Conservation (phyloP, 352 stramenopile genomes). For the Blastocystis hominis region DNA sequence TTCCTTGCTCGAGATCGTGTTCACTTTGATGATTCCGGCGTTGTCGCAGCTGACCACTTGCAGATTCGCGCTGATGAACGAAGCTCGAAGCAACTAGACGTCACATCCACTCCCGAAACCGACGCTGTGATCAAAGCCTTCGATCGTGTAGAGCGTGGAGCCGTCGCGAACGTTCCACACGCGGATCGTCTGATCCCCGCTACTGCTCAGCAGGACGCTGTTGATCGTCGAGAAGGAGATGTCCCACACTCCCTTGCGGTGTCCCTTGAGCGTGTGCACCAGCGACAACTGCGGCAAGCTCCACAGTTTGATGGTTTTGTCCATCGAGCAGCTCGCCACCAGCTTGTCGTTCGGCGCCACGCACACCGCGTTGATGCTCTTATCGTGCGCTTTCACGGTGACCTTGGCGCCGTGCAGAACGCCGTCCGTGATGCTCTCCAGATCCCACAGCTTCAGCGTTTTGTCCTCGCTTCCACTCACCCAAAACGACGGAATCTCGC, state of each 20-base stretch:
- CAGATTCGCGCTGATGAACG: slow-evolving; percentile 77
- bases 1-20: slow-evolving; percentile 92
- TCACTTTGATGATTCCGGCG: slow-evolving; percentile 91
- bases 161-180: slow-evolving; percentile 89
- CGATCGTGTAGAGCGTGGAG: slow-evolving; percentile 88
- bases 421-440: slow-evolving; percentile 66
- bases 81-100: slow-evolving; percentile 69
- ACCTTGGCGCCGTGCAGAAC: slow-evolving; percentile 66
- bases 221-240: slow-evolving; percentile 90
- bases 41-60: slow-evolving; percentile 86
- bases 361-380: slow-evolving; percentile 88
- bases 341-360: slow-evolving; percentile 91
- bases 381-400: slow-evolving; percentile 78
- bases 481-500: slow-evolving; percentile 77
- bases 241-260: slow-evolving; percentile 92
- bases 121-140: slow-evolving; percentile 70
- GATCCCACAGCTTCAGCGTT: slow-evolving; percentile 91
- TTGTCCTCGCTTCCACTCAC: slow-evolving; percentile 88
- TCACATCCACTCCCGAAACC: slow-evolving; percentile 61
- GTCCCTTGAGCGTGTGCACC: slow-evolving; percentile 81
- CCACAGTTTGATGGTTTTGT: slow-evolving; percentile 96
- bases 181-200: slow-evolving; percentile 88
- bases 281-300: slow-evolving; percentile 74
- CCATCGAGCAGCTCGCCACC: slow-evolving; percentile 87
- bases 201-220: slow-evolving; percentile 82